Conservation (phyloP, 1,139 yeast genomes). For the Hansenula sp. region DNA sequence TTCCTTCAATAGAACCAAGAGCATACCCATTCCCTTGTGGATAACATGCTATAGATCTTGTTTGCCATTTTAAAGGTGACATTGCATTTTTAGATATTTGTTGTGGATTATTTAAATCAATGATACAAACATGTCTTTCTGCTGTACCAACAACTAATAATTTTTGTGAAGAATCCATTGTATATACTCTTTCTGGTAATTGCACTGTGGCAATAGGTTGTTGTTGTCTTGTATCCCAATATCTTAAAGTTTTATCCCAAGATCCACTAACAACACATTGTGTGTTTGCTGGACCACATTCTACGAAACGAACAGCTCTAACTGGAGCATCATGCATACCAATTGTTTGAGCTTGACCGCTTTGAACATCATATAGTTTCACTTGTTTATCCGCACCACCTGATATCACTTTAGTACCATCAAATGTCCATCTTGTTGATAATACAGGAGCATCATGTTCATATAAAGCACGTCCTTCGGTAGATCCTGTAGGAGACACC, state of each 20-base stretch:
- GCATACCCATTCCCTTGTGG: constrained; percentile 92
- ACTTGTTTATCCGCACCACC: constrained; percentile 96
- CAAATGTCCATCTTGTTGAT: constrained; percentile 74
- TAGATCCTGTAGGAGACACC: constrained; percentile 54
- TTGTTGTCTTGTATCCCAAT: constrained; percentile 91
- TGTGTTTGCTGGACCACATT: constrained; percentile 75
- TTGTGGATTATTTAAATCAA: constrained; percentile 82
- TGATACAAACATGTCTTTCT: constrained; percentile 73
- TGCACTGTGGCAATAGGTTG: constrained; percentile 78
- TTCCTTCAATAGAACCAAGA: constrained; percentile 89
- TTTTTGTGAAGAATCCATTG: constrained; percentile 82
- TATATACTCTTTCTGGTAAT: constrained; percentile 86
- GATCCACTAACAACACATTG: constrained; percentile 90
- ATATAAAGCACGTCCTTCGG: constrained; percentile 83
- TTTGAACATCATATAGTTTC: constrained; percentile 72
- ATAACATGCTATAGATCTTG: constrained; percentile 77
- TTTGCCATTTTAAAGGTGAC: constrained; percentile 92
- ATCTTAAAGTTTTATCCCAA: constrained; percentile 92
- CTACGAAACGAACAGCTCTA: constrained; percentile 66
- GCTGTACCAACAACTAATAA: constrained; percentile 91
- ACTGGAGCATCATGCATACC: constrained; percentile 89
- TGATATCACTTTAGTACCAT: constrained; percentile 82
- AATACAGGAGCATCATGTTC: constrained; percentile 91
- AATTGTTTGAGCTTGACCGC: constrained; percentile 79
- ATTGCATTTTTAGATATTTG: constrained; percentile 67